phyloP scores from a whole-genome alignment of 2,329 filamentous ascomycete genomes.

The Cytospora chrysosperma region DNA sequence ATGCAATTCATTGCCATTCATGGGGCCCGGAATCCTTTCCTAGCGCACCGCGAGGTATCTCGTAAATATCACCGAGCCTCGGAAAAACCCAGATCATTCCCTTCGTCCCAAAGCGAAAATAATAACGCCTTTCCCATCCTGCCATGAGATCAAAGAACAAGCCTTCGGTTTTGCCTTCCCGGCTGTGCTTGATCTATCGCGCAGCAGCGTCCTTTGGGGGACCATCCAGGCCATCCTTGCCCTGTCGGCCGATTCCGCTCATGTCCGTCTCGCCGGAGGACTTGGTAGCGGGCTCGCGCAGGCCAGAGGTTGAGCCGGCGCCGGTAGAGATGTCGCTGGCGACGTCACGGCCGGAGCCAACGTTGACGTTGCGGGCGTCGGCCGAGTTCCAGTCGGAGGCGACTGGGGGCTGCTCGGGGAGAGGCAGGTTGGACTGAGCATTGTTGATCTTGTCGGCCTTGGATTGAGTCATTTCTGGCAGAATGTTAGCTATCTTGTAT shows the following conservation, averaged over 20 bases:
- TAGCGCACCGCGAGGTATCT: neutral
- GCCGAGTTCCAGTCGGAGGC: slow-evolving; percentile 76
- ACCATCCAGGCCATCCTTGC: slow-evolving; percentile 54
- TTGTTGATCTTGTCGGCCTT: slow-evolving; percentile 67
- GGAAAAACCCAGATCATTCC: neutral
- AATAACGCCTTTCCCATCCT: slow-evolving; percentile 4
- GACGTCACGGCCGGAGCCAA: slow-evolving; percentile 59
- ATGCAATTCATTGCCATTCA: neutral
- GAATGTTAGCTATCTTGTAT: neutral
- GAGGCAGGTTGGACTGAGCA: slow-evolving; percentile 69
- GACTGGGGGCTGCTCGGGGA: slow-evolving; percentile 74
- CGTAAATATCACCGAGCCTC: neutral
- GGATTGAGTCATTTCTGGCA: slow-evolving; percentile 40
- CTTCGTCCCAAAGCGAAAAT: neutral
- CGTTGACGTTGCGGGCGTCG: slow-evolving; percentile 67
- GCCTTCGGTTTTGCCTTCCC: too few species aligned
- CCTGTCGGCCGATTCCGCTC: slow-evolving; percentile 63
- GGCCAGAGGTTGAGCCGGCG: slow-evolving; percentile 47
- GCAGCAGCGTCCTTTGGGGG: slow-evolving; percentile 61
- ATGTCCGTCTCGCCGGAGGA: slow-evolving; percentile 50
- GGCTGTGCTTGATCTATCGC: slow-evolving; percentile 34
- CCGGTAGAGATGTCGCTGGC: slow-evolving; percentile 54
- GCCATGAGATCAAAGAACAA: neutral
- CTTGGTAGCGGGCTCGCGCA: slow-evolving; percentile 60
- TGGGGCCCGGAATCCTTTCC: neutral